These are phyloP conservation scores for Trichoderma asperellum DNA, from an alignment of 2,329 filamentous ascomycete species.

Conservation along the genomic window DNA sequence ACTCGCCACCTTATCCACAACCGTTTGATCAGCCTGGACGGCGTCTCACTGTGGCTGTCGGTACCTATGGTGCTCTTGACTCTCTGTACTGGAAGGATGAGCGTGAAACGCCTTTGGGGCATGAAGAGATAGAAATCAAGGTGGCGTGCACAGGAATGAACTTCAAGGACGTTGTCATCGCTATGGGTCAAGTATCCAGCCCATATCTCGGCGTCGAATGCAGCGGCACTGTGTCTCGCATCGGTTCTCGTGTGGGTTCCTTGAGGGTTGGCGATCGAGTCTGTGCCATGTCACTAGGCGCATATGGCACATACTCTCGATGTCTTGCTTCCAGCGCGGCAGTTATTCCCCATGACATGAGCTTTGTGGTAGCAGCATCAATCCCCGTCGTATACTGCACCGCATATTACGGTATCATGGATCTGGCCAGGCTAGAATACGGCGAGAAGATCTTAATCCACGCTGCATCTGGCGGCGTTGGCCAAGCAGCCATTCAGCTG, in stretches of 20 bases:
- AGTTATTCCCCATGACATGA: slow-evolving; percentile 44
- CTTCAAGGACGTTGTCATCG: slow-evolving; percentile 52
- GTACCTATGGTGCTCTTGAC: slow-evolving; percentile 45
- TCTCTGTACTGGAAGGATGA: slow-evolving; percentile 47
- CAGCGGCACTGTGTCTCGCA: slow-evolving; percentile 45
- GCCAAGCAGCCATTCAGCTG: slow-evolving; percentile 46
- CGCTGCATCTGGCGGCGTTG: slow-evolving; percentile 45
- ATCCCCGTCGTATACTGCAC: slow-evolving; percentile 48
- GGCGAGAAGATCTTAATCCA: slow-evolving; percentile 49
- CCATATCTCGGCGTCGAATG: slow-evolving; percentile 47
- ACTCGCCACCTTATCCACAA: slow-evolving; percentile 38
- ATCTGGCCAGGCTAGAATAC: slow-evolving; percentile 44
- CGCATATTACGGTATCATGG: slow-evolving; percentile 46
- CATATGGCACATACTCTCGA: slow-evolving; percentile 42
- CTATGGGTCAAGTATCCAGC: slow-evolving; percentile 45
- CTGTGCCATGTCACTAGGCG: slow-evolving; percentile 51
- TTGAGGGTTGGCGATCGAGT: slow-evolving; percentile 75
- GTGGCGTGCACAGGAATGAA: slow-evolving; percentile 51
- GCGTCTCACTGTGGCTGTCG: slow-evolving; percentile 45
- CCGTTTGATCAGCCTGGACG: slow-evolving; percentile 46
- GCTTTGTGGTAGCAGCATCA: slow-evolving; percentile 45
- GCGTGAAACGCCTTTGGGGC: slow-evolving; percentile 36
- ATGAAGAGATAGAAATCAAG: slow-evolving; percentile 48
- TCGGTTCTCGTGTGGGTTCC: slow-evolving; percentile 64
- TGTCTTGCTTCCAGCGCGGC: slow-evolving; percentile 42